Base-by-base conservation (phyloP, 345 rosid species). In the Boechera retrofracta region DNA sequence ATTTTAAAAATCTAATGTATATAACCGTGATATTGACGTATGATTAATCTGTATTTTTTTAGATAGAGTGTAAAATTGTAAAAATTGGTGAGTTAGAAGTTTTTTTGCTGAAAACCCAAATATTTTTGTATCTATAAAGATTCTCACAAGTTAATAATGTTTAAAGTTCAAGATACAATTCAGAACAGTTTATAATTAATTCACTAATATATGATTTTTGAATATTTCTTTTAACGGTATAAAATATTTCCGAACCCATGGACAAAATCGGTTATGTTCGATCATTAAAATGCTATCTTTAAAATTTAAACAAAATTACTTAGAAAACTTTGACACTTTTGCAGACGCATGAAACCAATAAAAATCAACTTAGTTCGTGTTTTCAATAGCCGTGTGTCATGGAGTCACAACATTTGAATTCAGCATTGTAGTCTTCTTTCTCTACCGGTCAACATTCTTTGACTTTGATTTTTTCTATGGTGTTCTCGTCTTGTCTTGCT, bases 391-490 rank as follows among this genome's bases (percentile, higher is more conserved):
- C 7, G 16, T 53, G 11, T 73, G 31, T 70, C 77, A 73, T 73
- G 77, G 8, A 52, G 52, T 39, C 33, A 52, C 54, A 63, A n/a
- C n/a, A 52, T 73, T 13, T 73, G 71, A 53, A 64, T 55, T 55
- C 18, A 55, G 42, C 64, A 55, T 65, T 53, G 9, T 8, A 53
- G 64, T 73, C 64, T 42, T 73, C 64, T 5, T 73, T 53, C 26
- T 53, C 55, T 12, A 64, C 71, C 45, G 45, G 77, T 73, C 77
- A 74, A 74, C 78, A 10, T 55, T 32, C 65, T 65, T 44, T 65
- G 72, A 64, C 77, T 74, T 74, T 65, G 65, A 64, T 32, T 65
- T 65, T 44, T 12, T 44, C 45, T 24, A 13, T 55, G 53, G 62
- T 73, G 29, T 52, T 73, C 32, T 32, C 42, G 6, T 71, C 32